Base-by-base conservation (phyloP, 2,329 filamentous ascomycete genomes). In the Orbilia oligospora region DNA sequence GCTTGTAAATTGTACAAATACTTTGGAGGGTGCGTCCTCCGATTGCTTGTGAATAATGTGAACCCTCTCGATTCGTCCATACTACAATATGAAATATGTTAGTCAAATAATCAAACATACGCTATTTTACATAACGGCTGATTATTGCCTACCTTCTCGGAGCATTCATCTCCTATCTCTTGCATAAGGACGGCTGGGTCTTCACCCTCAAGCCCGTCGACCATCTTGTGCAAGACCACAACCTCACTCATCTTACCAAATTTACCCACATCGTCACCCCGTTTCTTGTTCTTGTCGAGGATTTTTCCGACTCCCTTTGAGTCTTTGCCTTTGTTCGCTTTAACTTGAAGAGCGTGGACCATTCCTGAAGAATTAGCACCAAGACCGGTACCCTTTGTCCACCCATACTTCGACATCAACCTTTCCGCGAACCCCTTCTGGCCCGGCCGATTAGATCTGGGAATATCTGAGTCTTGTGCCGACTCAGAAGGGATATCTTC, bases 81-180 rank as follows among this genome's bases (percentile, higher is more conserved):
- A 61, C 71, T 78, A 20, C 18, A 41, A 49, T 24, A 3, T 5
- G 6, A 18, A 10, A 20, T 49, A 79, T 75, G 65, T 30, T 16
- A 70, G 55, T 36, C 48, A 22, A 68, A 44, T 14, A n/a, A 16
- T 30, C 9, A 6, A 30, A 30, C 6, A 16, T 61, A 55, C 12
- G 44, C n/a, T n/a, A 46, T 8, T 56, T 8, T 20, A 56, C 16
- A 56, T 33, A 36, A 18, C 9, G 5, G 27, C 27, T 3, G 12
- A 53, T 38, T 3, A 14, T 53, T 89, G 36, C 10, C 55, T 68
- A 78, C 75, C 87, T 94, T 94, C 80, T 93, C 90, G 63, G 91
- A 91, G 84, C 97, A 97, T 83, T 97, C 93, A 83, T 97, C 93
- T 5, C 96, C 96, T 84, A 99, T 97, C 84, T 97, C 94, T 85